Percentiles rank a stretch among this genome's conserved stretches.
Evolutionary conservation across 73 alveolate species (phyloP).

Genomic region (Tetrahymena borealis): DNA sequence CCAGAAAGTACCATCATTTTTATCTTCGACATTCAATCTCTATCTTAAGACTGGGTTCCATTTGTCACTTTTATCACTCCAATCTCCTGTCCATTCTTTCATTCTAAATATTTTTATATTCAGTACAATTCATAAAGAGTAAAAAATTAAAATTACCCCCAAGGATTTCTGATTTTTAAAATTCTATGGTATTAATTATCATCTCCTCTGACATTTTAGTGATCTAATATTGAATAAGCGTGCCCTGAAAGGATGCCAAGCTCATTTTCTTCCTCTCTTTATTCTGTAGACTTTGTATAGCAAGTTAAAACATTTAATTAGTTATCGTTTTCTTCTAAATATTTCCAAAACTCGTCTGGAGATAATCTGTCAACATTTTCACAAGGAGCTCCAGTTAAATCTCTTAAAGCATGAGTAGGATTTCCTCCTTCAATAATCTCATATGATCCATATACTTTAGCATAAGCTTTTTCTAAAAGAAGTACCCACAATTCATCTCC

Average conservation of each 20-base stretch:
- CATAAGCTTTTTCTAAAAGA: constrained; percentile 96
- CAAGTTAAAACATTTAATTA: constrained; percentile 62
- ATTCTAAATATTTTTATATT: constrained; percentile 41
- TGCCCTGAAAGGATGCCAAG: constrained; percentile 80
- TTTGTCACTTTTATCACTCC: constrained; percentile 70
- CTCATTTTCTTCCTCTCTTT: constrained; percentile 60
- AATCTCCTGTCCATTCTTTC: constrained; percentile 87
- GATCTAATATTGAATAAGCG: constrained; percentile 69
- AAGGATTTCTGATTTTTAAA: constrained; percentile 67
- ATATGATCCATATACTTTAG: constrained; percentile 91
- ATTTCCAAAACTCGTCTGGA: constrained; percentile 65
- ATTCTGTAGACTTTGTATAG: constrained; percentile 66
- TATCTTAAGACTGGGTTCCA: constrained; percentile 59
- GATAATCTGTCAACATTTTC: constrained; percentile 52
- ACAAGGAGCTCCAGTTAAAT: constrained; percentile 91
- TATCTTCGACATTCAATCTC: constrained; percentile 41
- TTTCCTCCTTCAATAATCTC: constrained; percentile 86
- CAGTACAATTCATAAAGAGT: constrained; percentile 6
- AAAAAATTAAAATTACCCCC: constrained; percentile 41
- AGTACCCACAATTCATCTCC: constrained; percentile 95
- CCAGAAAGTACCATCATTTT: constrained; percentile 85
- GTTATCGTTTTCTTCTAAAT: constrained; percentile 24
- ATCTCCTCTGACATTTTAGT: constrained; percentile 51
- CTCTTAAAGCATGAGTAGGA: constrained; percentile 76
- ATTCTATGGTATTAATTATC: constrained; percentile 51